These are phyloP conservation scores for Gracilaria gracilis DNA, from an alignment of 23 red algal species.

Conservation along the genomic window DNA sequence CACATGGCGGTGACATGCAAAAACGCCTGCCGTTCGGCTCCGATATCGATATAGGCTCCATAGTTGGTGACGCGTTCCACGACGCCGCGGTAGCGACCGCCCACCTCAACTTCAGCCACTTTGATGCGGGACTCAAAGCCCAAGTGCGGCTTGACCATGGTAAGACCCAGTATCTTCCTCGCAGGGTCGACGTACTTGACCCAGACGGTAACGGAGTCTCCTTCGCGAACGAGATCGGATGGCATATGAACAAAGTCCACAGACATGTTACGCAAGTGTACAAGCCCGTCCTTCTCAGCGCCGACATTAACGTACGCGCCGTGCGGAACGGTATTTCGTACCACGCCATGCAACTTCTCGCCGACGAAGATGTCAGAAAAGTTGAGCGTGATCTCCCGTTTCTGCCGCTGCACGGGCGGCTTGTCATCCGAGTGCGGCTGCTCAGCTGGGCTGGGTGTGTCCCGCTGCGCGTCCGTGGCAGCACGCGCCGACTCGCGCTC, in stretches of 20 bases:
- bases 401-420: not conserved
- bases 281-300: constrained; percentile 79
- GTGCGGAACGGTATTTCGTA: constrained; percentile 64
- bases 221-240: constrained; percentile 64
- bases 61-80: constrained; percentile 86
- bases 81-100: constrained; percentile 56
- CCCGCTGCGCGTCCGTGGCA: not conserved
- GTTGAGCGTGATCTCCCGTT: not conserved
- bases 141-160: constrained; percentile 70
- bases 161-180: constrained; percentile 66
- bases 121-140: constrained; percentile 49
- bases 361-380: constrained; percentile 69
- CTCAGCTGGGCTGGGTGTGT: not conserved
- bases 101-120: constrained; percentile 45
- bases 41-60: constrained; percentile 93
- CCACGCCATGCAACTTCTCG: constrained; percentile 59
- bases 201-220: constrained; percentile 78
- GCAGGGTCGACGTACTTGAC: constrained; percentile 82
- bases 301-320: constrained; percentile 88
- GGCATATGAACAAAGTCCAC: constrained; percentile 77
- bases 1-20: constrained; percentile 83
- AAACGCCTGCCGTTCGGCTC: constrained; percentile 83
- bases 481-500: not conserved
- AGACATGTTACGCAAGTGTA: constrained; percentile 86
- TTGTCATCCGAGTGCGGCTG: not conserved